phyloP scores from a whole-genome alignment of 2,329 filamentous ascomycete genomes.

The Didymella segeticola region DNA sequence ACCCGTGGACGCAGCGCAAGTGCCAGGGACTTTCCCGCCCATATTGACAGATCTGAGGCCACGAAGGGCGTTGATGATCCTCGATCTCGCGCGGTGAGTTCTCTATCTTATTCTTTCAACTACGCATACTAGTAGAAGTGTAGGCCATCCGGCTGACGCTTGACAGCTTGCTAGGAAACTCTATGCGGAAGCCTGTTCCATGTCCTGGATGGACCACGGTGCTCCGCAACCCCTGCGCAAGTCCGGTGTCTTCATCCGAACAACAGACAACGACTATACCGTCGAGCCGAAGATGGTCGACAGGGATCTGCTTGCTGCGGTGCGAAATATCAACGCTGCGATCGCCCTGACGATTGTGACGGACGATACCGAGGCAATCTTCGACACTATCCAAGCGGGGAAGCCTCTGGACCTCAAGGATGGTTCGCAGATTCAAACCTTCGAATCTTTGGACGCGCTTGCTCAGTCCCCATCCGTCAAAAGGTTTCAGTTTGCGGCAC shows the following conservation, averaged over 20 bases:
- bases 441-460: constrained; percentile 75
- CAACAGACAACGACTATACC: constrained; percentile 72
- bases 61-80: background rate
- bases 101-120: background rate
- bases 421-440: constrained; percentile 76
- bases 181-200: constrained; percentile 31
- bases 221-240: constrained; percentile 19
- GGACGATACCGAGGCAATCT: constrained; percentile 55
- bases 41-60: background rate
- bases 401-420: constrained; percentile 65
- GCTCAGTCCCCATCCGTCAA: constrained; percentile 72
- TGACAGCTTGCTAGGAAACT: constrained; percentile 40
- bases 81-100: background rate
- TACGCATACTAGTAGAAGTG: no score
- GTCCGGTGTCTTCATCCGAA: constrained; percentile 74
- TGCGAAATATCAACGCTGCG: constrained; percentile 54
- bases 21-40: background rate
- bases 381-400: constrained; percentile 49
- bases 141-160: background rate
- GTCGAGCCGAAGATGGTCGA: constrained; percentile 51
- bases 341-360: constrained; percentile 60
- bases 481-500: constrained; percentile 80
- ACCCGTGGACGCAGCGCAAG: background rate
- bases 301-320: constrained; percentile 50
- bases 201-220: constrained; percentile 31